Evolutionary conservation across 192 early-diverging fungal genomes (phyloP).

Genomic region (Backusella parvicylindrica): DNA sequence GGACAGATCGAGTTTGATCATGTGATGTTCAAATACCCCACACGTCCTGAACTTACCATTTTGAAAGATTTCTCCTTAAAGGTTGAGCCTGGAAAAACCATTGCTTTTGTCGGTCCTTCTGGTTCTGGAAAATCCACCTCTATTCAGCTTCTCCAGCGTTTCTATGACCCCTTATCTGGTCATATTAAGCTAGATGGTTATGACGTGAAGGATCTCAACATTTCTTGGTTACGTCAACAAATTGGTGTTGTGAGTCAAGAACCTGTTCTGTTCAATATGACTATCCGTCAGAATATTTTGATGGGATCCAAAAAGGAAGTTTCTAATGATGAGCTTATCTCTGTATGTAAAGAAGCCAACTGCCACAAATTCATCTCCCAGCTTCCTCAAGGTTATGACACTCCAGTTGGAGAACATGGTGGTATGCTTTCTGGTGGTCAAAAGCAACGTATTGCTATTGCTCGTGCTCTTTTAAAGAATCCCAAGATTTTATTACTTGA

Average conservation of each 20-base stretch:
- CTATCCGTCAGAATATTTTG: constrained; percentile 78
- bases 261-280: constrained; percentile 76
- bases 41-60: constrained; percentile 73
- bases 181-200: constrained; percentile 66
- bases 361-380: constrained; percentile 72
- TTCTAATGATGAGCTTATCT: constrained; percentile 49
- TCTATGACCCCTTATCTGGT: constrained; percentile 65
- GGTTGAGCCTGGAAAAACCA: constrained; percentile 68
- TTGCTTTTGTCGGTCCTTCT: constrained; percentile 83
- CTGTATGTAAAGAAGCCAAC: constrained; percentile 66
- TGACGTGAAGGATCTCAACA: constrained; percentile 69
- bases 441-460: constrained; percentile 96
- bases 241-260: constrained; percentile 91
- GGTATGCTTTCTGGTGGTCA: constrained; percentile 88
- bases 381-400: constrained; percentile 80
- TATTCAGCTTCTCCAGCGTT: constrained; percentile 78
- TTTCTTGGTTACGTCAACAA: constrained; percentile 77
- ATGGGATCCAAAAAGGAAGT: constrained; percentile 53
- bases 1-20: constrained; percentile 71
- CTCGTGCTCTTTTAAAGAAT: constrained; percentile 86
- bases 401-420: constrained; percentile 82
- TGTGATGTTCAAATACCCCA: constrained; percentile 81
- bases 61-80: constrained; percentile 67
- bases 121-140: constrained; percentile 88
- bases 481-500: constrained; percentile 57